Conservation (phyloP, 768 basidiomycete genomes). For the Cystofilobasidium ferigula region DNA sequence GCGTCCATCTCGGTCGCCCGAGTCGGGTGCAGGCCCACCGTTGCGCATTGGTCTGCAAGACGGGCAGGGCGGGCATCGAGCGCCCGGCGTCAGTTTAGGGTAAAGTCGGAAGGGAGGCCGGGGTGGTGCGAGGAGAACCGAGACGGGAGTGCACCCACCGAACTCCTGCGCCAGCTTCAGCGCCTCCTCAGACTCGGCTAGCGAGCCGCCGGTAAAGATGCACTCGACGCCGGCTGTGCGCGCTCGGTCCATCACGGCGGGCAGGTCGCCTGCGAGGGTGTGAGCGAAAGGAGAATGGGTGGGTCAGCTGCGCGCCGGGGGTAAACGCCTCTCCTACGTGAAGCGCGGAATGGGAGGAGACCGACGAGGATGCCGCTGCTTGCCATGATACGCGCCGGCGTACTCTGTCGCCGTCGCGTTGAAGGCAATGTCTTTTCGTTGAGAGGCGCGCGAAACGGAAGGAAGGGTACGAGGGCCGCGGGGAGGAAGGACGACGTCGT, state of each 20-base stretch:
- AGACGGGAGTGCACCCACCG: slow-evolving; percentile 39
- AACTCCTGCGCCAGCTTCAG: slow-evolving; percentile 52
- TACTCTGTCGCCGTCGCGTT: slow-evolving; percentile 31
- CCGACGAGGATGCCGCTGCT: slow-evolving; percentile 39
- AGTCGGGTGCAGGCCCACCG: slow-evolving; percentile 71
- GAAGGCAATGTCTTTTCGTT: slow-evolving; percentile 26
- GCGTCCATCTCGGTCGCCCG: slow-evolving; percentile 58
- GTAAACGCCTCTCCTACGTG: too few species aligned
- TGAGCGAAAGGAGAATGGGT: not conserved
- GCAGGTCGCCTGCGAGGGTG: slow-evolving; percentile 54
- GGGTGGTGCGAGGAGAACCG: not conserved
- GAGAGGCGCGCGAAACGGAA: not conserved
- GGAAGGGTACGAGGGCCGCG: too few species aligned
- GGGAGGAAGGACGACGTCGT: not conserved
- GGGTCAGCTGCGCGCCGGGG: too few species aligned
- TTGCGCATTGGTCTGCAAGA: slow-evolving; percentile 51
- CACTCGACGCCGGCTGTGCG: slow-evolving; percentile 54
- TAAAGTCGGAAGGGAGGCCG: not conserved
- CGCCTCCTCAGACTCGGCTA: slow-evolving; percentile 53
- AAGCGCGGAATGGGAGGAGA: not conserved
- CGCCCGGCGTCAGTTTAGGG: too few species aligned
- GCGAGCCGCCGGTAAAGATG: slow-evolving; percentile 65
- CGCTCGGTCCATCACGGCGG: slow-evolving; percentile 50
- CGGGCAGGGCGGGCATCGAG: too few species aligned
- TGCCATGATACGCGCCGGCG: slow-evolving; percentile 39